Percentiles rank a stretch among this genome's conserved stretches.
Conservation (phyloP, 1,139 yeast genomes). For the Geotrichum armillariae region DNA sequence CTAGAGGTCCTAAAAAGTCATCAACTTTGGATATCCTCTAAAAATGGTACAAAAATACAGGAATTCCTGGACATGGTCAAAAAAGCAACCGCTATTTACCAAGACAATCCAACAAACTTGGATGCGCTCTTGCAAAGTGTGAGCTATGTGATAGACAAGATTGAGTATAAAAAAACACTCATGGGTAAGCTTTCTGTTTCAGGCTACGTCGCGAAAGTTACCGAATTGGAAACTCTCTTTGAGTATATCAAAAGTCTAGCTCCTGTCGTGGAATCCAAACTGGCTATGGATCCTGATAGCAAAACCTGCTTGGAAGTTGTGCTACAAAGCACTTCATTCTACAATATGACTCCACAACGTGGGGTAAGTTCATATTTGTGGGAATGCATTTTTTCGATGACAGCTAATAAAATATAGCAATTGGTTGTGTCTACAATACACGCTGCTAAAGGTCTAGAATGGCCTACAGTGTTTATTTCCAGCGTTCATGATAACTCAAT, state of each 20-base stretch:
- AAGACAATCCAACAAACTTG: conserved; percentile 14
- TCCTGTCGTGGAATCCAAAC: conserved; percentile 32
- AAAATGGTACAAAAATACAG: conserved; percentile 25
- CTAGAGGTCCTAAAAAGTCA: conserved; percentile 42
- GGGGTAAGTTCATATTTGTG: conserved; percentile 19
- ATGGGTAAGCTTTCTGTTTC: neutral
- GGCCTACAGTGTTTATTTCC: conserved; percentile 85
- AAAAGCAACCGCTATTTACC: conserved; percentile 33
- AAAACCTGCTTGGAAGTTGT: conserved; percentile 9
- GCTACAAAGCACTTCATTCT: conserved; percentile 9
- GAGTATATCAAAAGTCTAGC: conserved; percentile 22
- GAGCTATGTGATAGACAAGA: conserved; percentile 4
- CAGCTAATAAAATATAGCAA: no score
- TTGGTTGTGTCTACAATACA: conserved; percentile 69
- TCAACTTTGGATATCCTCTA: conserved; percentile 11
- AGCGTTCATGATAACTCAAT: conserved; percentile 36
- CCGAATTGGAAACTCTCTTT: conserved; percentile 5
- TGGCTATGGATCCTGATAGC: neutral
- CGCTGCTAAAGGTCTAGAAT: conserved; percentile 90
- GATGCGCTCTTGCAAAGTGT: conserved; percentile 1
- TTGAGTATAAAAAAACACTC: conserved; percentile 15
- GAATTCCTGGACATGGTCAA: conserved; percentile 41
- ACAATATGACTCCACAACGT: conserved; percentile 10
- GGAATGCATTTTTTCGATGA: no score
- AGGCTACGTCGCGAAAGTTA: neutral